Conservation (phyloP, 2,329 filamentous ascomycete species). For the Triangularia verruculosa region DNA sequence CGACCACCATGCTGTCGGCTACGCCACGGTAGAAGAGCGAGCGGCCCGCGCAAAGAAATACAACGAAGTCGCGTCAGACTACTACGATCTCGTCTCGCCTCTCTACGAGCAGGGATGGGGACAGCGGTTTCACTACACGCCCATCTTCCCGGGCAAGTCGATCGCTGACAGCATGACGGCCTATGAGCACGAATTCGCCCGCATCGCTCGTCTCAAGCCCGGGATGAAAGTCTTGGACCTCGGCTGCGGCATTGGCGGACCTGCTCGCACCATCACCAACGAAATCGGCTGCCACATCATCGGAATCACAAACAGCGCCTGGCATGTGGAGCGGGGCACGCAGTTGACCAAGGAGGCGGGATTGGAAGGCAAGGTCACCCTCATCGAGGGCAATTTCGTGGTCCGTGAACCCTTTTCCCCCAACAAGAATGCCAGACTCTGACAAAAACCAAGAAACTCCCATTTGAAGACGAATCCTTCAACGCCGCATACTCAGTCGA, state of each 20-base stretch:
- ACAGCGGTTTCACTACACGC: slow-evolving; percentile 74
- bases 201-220: slow-evolving; percentile 64
- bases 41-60: slow-evolving; percentile 15
- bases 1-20: slow-evolving; percentile 16
- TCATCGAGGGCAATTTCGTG: slow-evolving; percentile 77
- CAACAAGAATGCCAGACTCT: neutral
- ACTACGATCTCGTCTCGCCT: slow-evolving; percentile 72
- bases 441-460: slow-evolving; percentile 58
- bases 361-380: slow-evolving; percentile 61
- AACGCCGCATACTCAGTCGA: slow-evolving; percentile 78
- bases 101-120: slow-evolving; percentile 72
- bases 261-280: slow-evolving; percentile 70
- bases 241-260: slow-evolving; percentile 74
- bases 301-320: slow-evolving; percentile 78
- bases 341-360: slow-evolving; percentile 65
- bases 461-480: slow-evolving; percentile 68
- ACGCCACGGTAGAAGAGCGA: slow-evolving; percentile 18
- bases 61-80: slow-evolving; percentile 33
- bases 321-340: slow-evolving; percentile 72
- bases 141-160: slow-evolving; percentile 66
- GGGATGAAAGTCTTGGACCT: slow-evolving; percentile 70
- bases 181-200: slow-evolving; percentile 75
- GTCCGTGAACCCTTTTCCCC: slow-evolving; percentile 34
- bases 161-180: slow-evolving; percentile 71
- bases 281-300: slow-evolving; percentile 67